phyloP scores from a whole-genome alignment of 106 monocot genomes.

The Acanthochlamys bracteata region DNA sequence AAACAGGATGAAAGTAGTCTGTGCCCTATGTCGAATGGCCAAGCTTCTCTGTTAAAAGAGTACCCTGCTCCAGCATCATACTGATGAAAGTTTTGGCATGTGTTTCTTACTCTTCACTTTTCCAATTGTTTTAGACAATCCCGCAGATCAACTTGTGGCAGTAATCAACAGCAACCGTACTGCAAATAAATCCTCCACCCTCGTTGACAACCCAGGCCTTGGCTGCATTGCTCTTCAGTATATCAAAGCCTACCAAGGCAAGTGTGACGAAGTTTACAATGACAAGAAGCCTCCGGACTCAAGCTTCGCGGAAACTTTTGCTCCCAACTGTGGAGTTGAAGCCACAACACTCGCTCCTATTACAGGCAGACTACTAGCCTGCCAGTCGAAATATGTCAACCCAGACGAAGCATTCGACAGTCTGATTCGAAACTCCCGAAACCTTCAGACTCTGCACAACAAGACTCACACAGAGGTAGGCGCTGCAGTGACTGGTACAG shows the following conservation, averaged over 20 bases:
- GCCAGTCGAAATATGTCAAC: conserved; percentile 54
- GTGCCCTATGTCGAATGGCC: too few relatives aligned
- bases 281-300: conserved; percentile 56
- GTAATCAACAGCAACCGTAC: conserved; percentile 70
- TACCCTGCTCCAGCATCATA: too few relatives aligned
- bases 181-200: conserved; percentile 45
- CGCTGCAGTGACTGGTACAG: conserved; percentile 63
- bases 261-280: conserved; percentile 51
- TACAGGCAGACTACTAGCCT: conserved; percentile 71
- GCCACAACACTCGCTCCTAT: conserved; percentile 48
- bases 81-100: too few relatives aligned
- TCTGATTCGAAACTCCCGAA: conserved; percentile 30
- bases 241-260: conserved; percentile 80
- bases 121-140: too few relatives aligned
- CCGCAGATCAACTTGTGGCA: conserved; percentile 70
- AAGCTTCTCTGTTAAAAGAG: too few relatives aligned
- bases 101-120: too few relatives aligned
- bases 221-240: conserved; percentile 82
- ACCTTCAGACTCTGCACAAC: conserved; percentile 56
- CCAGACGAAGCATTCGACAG: conserved; percentile 54
- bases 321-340: conserved; percentile 67
- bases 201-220: conserved; percentile 64
- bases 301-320: conserved; percentile 57
- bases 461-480: conserved; percentile 83
- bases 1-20: too few relatives aligned